These are phyloP conservation scores for Hippophae gyantsensis DNA, from an alignment of 306 rosid genomes.

Conservation along the genomic window DNA sequence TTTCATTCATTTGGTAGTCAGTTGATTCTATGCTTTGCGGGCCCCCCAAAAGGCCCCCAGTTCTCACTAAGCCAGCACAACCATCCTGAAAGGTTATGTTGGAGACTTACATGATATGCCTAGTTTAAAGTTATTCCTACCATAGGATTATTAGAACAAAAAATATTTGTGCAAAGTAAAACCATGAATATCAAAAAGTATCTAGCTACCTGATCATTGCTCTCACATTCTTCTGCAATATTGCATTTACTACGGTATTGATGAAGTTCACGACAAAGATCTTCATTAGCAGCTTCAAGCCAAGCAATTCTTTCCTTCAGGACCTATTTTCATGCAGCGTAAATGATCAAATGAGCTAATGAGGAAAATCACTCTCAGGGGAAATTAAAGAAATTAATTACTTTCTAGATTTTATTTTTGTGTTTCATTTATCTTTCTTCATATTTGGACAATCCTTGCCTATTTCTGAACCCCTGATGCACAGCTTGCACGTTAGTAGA, in stretches of 20 bases:
- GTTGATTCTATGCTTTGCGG: slow-evolving; percentile 52
- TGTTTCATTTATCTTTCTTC: too few relatives aligned
- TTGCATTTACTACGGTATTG: slow-evolving; percentile 76
- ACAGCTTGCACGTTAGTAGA: neutral
- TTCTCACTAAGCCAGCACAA: slow-evolving; percentile 42
- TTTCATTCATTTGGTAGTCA: slow-evolving; percentile 76
- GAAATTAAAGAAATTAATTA: neutral
- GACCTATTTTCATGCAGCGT: slow-evolving; percentile 36
- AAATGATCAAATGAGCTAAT: slow-evolving; percentile 15
- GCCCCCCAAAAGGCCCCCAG: slow-evolving; percentile 80
- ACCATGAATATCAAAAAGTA: neutral
- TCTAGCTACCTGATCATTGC: slow-evolving; percentile 59
- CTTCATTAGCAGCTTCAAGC: slow-evolving; percentile 98
- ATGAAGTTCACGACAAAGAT: slow-evolving; percentile 96
- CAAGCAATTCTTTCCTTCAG: slow-evolving; percentile 93
- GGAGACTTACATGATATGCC: slow-evolving; percentile 13
- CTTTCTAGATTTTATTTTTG: neutral
- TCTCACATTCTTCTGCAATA: slow-evolving; percentile 47
- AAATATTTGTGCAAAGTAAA: neutral
- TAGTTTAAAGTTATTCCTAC: neutral
- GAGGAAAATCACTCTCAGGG: neutral
- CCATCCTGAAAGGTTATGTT: slow-evolving; percentile 58
- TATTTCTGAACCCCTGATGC: too few relatives aligned
- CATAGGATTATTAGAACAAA: too few relatives aligned
- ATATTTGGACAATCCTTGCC: too few relatives aligned